These are phyloP conservation scores for Spergularia marina DNA, from an alignment of 148 eudicot species.

Conservation along the genomic window DNA sequence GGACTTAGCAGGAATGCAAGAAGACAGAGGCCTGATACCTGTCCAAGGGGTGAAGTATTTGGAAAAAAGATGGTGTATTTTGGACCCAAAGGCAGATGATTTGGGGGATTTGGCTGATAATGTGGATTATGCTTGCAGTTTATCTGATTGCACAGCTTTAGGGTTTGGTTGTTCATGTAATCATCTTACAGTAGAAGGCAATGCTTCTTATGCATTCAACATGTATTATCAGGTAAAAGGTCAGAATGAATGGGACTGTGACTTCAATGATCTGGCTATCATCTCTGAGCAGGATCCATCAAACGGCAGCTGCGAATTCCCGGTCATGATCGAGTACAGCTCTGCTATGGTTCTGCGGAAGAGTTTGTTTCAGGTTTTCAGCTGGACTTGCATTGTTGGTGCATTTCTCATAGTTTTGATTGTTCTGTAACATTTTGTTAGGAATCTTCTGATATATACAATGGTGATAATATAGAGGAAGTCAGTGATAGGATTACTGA, in stretches of 20 bases:
- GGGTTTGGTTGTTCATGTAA: conserved; percentile 92
- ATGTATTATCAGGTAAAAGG: conserved; percentile 82
- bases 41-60: conserved; percentile 65
- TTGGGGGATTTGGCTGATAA: conserved; percentile 47
- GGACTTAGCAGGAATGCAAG: conserved; percentile 52
- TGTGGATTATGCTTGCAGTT: conserved; percentile 79
- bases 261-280: conserved; percentile 70
- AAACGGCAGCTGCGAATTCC: conserved; percentile 52
- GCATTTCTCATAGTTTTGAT: conserved; percentile 56
- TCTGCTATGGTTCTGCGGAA: conserved; percentile 36
- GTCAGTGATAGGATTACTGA: conserved; percentile 13
- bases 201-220: conserved; percentile 92
- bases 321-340: conserved; percentile 73
- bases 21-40: conserved; percentile 53
- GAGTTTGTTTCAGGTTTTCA: conserved; percentile 35
- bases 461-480: background rate
- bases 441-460: background rate
- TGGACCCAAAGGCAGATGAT: conserved; percentile 48
- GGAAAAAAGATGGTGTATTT: conserved; percentile 70
- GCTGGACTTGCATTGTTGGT: conserved; percentile 34
- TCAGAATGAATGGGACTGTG: conserved; percentile 77
- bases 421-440: conserved; percentile 28
- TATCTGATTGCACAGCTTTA: conserved; percentile 84
- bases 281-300: conserved; percentile 76
- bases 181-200: conserved; percentile 45